phyloP scores from a whole-genome alignment of 2,329 filamentous ascomycete genomes.

The Penicillium oxalicum region DNA sequence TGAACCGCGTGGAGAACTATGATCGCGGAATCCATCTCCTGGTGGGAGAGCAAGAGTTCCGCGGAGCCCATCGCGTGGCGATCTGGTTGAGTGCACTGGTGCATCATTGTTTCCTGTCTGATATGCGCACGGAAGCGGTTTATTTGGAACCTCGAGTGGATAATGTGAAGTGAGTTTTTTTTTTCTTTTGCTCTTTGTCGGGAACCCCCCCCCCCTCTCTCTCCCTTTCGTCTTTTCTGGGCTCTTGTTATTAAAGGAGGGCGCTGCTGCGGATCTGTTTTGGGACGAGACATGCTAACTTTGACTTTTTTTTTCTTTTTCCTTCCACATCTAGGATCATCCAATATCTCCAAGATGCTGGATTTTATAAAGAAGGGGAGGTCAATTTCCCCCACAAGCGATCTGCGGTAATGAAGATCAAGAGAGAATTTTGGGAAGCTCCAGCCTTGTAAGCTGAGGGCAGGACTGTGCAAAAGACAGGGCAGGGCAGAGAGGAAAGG shows the following conservation, averaged over 20 bases:
- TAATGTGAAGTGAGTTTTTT: conserved; percentile 66
- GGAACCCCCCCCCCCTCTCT: too few species aligned
- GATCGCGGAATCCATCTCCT: conserved; percentile 85
- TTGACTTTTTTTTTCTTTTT: too few species aligned
- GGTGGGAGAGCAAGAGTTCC: conserved; percentile 85
- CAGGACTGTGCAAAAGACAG: too few species aligned
- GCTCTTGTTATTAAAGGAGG: neutral
- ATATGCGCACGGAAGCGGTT: conserved; percentile 74
- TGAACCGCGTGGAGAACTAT: conserved; percentile 66
- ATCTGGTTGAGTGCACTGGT: conserved; percentile 79
- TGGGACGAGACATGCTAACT: too few species aligned
- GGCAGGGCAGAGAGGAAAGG: too few species aligned
- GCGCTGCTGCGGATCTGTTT: conserved; percentile 9
- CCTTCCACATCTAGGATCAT: conserved; percentile 51
- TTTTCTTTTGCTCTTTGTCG: too few species aligned
- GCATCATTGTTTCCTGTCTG: conserved; percentile 76
- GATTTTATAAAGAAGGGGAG: conserved; percentile 83
- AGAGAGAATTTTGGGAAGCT: conserved; percentile 71
- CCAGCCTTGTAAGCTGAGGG: conserved; percentile 48
- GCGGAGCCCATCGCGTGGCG: conserved; percentile 68
- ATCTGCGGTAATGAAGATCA: conserved; percentile 74
- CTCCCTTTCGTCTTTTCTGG: too few species aligned
- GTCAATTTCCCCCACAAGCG: conserved; percentile 89
- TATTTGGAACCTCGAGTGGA: conserved; percentile 87
- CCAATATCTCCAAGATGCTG: conserved; percentile 62